Base-by-base conservation (phyloP, 192 early-diverging fungal species). In the Umbelopsis isabellina region DNA sequence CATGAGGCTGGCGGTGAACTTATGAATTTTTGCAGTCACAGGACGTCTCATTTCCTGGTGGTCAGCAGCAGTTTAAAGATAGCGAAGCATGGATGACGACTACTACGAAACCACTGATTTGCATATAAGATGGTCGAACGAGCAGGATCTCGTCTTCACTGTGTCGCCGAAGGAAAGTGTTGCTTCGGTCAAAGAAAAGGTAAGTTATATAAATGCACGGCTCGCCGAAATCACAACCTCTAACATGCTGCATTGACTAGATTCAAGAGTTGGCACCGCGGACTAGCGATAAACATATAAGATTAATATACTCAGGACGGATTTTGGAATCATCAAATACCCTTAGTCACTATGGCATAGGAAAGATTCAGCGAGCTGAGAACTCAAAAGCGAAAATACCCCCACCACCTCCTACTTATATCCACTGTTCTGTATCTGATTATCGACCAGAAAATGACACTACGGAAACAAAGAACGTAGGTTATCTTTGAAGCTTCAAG, bases 341-440 rank as follows among this genome's bases (percentile, higher is more conserved):
- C 0, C 49, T 85, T 41, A 75, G 65, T 13, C 74, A 83, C 13
- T 82, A 70, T 67, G 23, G 67, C 15, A 61, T 78, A 64, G 55
- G 55, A 61, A 61, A 61, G 33, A 35, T 61, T 18, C 55, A 61
- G 18, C 55, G 55, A 61, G 55, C 55, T 16, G 44, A 69, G 37
- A 67, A 68, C 49, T 65, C 64, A 48, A 73, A 72, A 72, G 65
- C 70, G 72, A 67, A 70, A 49, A 66, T 67, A 66, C 44, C 55
- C 21, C 49, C 79, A 46, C 65, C 69, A 46, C 20, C 72, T 2
- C 78, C 85, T 52, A 83, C 84, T 41, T 85, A 81, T 73, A 75
- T 87, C 50, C 79, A 85, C 44, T 85, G 83, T 70, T 85, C 85
- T 11, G 66, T 85, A 23, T 83, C 85, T 1, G 84, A 87, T 10